phyloP scores from a whole-genome alignment of 2,329 filamentous ascomycete species.

The Aspergillus niger region DNA sequence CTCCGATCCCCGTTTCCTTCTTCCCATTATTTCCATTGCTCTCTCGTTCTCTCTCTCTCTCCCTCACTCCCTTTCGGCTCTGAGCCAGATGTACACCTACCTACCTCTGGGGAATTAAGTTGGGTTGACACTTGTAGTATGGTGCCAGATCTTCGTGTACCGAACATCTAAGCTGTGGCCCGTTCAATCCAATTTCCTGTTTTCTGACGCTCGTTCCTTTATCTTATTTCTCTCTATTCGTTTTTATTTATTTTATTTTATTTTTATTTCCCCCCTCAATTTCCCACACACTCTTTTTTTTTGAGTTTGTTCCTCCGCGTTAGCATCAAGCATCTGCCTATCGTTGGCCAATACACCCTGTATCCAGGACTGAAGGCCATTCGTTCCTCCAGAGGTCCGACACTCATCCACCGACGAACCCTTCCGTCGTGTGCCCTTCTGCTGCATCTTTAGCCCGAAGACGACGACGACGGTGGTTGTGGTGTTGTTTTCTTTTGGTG shows the following conservation, averaged over 20 bases:
- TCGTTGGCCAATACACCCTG: slow-evolving; percentile 19
- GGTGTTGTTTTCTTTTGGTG: slow-evolving; percentile 12
- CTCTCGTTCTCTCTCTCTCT: background rate
- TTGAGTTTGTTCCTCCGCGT: slow-evolving; percentile 20
- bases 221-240: slow-evolving; percentile 3
- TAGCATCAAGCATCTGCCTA: slow-evolving; percentile 20
- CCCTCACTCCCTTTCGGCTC: slow-evolving; percentile 7
- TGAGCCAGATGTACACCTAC: slow-evolving; percentile 3
- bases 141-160: slow-evolving; percentile 20
- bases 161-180: slow-evolving; percentile 21
- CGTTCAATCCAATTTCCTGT: slow-evolving; percentile 13
- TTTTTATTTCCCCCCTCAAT: background rate
- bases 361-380: slow-evolving; percentile 17
- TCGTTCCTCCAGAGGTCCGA: slow-evolving; percentile 18
- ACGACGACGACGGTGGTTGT: background rate
- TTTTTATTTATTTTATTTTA: background rate
- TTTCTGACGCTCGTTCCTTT: slow-evolving; percentile 9
- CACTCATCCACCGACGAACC: slow-evolving; percentile 10
- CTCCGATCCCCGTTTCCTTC: slow-evolving; percentile 10
- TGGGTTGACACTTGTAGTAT: slow-evolving; percentile 18
- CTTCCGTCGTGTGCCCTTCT: slow-evolving; percentile 17
- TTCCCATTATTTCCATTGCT: slow-evolving; percentile 13
- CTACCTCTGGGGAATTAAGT: slow-evolving; percentile 1
- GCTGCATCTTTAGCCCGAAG: slow-evolving; percentile 12
- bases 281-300: slow-evolving; percentile 1